Evolutionary conservation across 2,329 filamentous ascomycete genomes (phyloP).

Genomic region (Claviceps citrina): DNA sequence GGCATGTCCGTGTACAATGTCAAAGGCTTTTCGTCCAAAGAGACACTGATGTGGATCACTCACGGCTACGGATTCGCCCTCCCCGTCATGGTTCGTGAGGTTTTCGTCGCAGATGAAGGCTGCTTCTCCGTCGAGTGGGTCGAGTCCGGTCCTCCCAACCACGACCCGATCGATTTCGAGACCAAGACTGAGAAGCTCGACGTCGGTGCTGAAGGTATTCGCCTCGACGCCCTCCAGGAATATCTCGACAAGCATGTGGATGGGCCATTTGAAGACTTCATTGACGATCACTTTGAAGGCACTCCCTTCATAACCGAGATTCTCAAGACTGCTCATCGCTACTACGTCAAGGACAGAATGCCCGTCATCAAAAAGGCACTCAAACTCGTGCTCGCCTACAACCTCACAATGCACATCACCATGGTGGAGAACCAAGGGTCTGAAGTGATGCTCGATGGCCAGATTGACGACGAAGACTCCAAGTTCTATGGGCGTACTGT

Average conservation of each 20-base stretch:
- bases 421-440: constrained; percentile 81
- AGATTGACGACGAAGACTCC: constrained; percentile 72
- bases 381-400: constrained; percentile 90
- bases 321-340: constrained; percentile 87
- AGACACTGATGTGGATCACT: constrained; percentile 73
- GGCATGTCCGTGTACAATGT: constrained; percentile 90
- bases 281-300: constrained; percentile 91
- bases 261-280: constrained; percentile 77
- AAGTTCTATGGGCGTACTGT: constrained; percentile 83
- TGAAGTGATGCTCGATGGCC: constrained; percentile 61
- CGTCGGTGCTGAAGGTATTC: constrained; percentile 77
- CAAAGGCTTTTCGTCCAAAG: constrained; percentile 61
- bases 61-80: constrained; percentile 91
- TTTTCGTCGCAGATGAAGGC: constrained; percentile 80
- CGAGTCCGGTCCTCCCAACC: constrained; percentile 53
- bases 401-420: constrained; percentile 84
- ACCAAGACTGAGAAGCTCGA: constrained; percentile 78
- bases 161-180: constrained; percentile 67
- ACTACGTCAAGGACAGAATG: constrained; percentile 75
- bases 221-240: constrained; percentile 63
- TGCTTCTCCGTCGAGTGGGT: constrained; percentile 93
- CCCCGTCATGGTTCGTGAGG: constrained; percentile 84
- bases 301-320: constrained; percentile 92
- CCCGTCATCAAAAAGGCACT: constrained; percentile 88
- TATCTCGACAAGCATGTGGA: constrained; percentile 95